phyloP scores from a whole-genome alignment of 257 asterid genomes.

The Nicotiana tomentosiformis region DNA sequence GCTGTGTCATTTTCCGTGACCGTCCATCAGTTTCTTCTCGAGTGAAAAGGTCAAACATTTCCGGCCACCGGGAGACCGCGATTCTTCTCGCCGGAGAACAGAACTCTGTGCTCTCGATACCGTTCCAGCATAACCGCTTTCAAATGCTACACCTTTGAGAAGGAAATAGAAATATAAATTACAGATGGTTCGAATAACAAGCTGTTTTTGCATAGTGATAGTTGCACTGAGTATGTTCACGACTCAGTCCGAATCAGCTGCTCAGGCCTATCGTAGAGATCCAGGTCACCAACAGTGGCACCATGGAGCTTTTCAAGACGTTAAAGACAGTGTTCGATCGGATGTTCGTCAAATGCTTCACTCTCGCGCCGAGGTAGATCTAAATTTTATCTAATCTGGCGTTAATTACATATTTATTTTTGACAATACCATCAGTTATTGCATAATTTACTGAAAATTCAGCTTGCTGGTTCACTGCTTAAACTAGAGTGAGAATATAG shows the following conservation, averaged over 20 bases:
- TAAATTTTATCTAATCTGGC: too few species aligned
- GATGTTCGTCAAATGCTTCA: constrained; percentile 92
- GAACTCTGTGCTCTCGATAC: background rate
- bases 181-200: constrained; percentile 33
- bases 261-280: constrained; percentile 81
- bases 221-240: constrained; percentile 29
- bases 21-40: constrained; percentile 20
- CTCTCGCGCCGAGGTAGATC: constrained; percentile 83
- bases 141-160: background rate
- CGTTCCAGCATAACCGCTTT: background rate
- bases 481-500: background rate
- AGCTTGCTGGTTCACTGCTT: background rate
- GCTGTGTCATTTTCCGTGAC: constrained; percentile 7
- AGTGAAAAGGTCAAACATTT: constrained; percentile 16
- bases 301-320: constrained; percentile 93
- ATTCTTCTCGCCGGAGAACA: background rate
- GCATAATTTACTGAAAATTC: background rate
- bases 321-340: constrained; percentile 83
- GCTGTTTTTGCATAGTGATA: constrained; percentile 26
- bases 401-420: background rate
- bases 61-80: background rate
- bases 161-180: background rate
- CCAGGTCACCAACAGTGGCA: constrained; percentile 99
- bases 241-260: constrained; percentile 42
- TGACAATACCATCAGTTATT: background rate